Evolutionary conservation across 129 eudicot genomes (phyloP).

Genomic region (Daucus carota): DH1_v3.0 NC_030386.2:34060001-34060500

Average conservation of each 20-base stretch:
- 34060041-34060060: too few relatives aligned
- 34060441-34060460: constrained; percentile 53
- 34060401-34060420: too few relatives aligned
- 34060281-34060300: too few relatives aligned
- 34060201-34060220: background rate
- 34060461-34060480: constrained; percentile 23
- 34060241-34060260: background rate
- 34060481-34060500: constrained; percentile 8
- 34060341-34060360: too few relatives aligned
- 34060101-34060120: background rate
- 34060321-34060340: too few relatives aligned
- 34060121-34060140: background rate
- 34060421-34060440: background rate
- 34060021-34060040: background rate
- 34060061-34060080: background rate
- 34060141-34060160: background rate
- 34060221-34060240: background rate
- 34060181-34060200: background rate
- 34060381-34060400: too few relatives aligned
- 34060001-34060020: background rate
- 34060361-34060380: too few relatives aligned
- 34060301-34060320: too few relatives aligned
- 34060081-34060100: background rate
- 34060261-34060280: background rate
- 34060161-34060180: background rate